Conservation (phyloP, 768 basidiomycete species). For the Goffeauzyma gilvescens region DNA sequence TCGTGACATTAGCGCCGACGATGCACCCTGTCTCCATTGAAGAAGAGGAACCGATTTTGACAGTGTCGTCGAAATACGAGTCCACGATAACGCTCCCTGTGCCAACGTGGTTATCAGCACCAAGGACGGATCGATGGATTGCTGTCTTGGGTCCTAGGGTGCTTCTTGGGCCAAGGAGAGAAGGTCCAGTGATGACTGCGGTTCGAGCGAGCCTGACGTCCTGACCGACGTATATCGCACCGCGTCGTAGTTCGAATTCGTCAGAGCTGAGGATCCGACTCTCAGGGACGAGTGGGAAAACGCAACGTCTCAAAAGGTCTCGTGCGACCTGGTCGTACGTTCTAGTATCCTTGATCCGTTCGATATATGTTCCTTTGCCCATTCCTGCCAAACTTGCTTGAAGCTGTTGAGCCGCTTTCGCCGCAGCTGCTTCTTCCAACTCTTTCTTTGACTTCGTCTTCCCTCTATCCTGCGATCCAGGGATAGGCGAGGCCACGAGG, state of each 20-base stretch:
- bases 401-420: too few relatives aligned
- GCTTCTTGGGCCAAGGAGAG: constrained; percentile 61
- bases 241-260: constrained; percentile 70
- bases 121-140: constrained; percentile 58
- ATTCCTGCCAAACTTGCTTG: too few relatives aligned
- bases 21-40: constrained; percentile 62
- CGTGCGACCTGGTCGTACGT: constrained; percentile 82
- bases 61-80: constrained; percentile 69
- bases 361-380: constrained; percentile 53
- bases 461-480: not conserved
- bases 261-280: constrained; percentile 60
- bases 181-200: constrained; percentile 40
- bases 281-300: constrained; percentile 88
- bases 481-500: too few relatives aligned
- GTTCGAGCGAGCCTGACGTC: constrained; percentile 53
- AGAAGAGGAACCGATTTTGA: constrained; percentile 34
- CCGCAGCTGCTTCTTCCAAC: constrained; percentile 10
- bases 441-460: constrained; percentile 1
- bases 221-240: constrained; percentile 73
- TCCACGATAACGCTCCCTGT: constrained; percentile 47
- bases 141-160: constrained; percentile 48
- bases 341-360: constrained; percentile 77
- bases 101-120: constrained; percentile 55
- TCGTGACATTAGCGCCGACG: constrained; percentile 53
- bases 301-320: constrained; percentile 81